Conservation (phyloP, 1,139 yeast genomes). For the Waltiozyma sp. region DNA sequence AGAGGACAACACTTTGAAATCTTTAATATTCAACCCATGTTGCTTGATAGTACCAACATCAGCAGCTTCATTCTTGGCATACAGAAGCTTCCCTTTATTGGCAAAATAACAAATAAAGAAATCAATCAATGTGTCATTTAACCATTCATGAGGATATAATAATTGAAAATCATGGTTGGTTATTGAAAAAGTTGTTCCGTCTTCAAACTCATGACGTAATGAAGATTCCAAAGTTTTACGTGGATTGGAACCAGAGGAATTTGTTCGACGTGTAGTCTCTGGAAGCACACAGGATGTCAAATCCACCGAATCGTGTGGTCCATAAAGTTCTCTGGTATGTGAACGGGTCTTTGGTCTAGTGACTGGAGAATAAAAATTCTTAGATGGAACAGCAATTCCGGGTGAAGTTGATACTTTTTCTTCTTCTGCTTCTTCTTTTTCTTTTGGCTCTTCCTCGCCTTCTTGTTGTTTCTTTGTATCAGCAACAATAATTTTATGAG, state of each 20-base stretch:
- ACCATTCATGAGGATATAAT: conserved; percentile 61
- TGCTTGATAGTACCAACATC: not conserved
- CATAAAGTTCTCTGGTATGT: not conserved
- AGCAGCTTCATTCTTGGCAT: not conserved
- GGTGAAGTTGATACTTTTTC: too few relatives aligned
- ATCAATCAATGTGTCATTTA: conserved; percentile 64
- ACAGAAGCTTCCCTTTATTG: conserved; percentile 26
- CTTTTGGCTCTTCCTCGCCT: too few relatives aligned
- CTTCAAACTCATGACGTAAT: conserved; percentile 42
- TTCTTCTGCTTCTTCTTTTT: too few relatives aligned
- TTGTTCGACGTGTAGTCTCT: not conserved
- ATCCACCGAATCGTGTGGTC: not conserved
- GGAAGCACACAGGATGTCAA: not conserved
- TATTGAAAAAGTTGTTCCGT: conserved; percentile 38
- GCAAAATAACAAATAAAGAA: conserved; percentile 53
- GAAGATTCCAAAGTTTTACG: conserved; percentile 18
- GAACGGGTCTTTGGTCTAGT: not conserved
- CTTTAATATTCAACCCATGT: conserved; percentile 13
- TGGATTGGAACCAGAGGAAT: not conserved
- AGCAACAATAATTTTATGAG: too few relatives aligned
- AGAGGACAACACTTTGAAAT: conserved; percentile 66
- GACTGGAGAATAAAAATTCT: not conserved
- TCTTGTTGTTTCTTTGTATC: too few relatives aligned
- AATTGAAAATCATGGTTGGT: conserved; percentile 56
- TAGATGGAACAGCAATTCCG: not conserved